Evolutionary conservation across 805 yeast genomes (phyloP).

Genomic region (Ogataea angusta): DNA sequence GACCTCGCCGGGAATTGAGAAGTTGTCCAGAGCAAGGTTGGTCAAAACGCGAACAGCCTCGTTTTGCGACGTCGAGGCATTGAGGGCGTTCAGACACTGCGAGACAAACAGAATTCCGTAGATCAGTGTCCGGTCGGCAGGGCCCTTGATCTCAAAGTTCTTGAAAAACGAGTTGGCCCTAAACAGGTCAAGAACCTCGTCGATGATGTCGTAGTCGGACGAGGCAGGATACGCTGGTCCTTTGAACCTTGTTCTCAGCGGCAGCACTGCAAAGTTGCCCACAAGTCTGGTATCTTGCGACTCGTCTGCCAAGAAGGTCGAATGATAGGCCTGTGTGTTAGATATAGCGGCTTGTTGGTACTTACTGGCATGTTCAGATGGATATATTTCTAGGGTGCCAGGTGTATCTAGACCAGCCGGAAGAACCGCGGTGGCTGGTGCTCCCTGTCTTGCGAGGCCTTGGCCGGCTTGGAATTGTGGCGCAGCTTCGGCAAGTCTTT

Average conservation of each 20-base stretch:
- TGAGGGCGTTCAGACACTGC: conserved; percentile 72
- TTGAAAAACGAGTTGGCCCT: conserved; percentile 95
- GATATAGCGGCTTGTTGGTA: background rate
- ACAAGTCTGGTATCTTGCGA: conserved; percentile 56
- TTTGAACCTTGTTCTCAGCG: conserved; percentile 77
- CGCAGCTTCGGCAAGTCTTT: background rate
- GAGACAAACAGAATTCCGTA: conserved; percentile 90
- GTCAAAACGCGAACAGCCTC: conserved; percentile 71
- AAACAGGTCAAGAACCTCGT: conserved; percentile 86
- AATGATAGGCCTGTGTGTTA: conserved; percentile 60
- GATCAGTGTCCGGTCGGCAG: conserved; percentile 87
- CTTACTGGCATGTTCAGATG: conserved; percentile 16
- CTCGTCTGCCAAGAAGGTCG: conserved; percentile 68
- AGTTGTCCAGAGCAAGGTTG: conserved; percentile 82
- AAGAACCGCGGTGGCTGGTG: conserved; percentile 1
- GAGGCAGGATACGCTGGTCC: conserved; percentile 88
- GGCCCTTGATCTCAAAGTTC: conserved; percentile 94
- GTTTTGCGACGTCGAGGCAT: conserved; percentile 42
- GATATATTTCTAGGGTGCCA: conserved; percentile 1
- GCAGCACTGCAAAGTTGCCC: conserved; percentile 80
- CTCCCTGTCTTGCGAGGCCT: background rate
- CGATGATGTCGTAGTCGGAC: conserved; percentile 82
- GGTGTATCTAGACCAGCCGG: conserved; percentile 2
- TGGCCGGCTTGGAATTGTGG: background rate
- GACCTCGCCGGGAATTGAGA: conserved; percentile 91